These are phyloP conservation scores for Triangularia verruculosa DNA, from an alignment of 2,329 filamentous ascomycete genomes.

Conservation along the genomic window DNA sequence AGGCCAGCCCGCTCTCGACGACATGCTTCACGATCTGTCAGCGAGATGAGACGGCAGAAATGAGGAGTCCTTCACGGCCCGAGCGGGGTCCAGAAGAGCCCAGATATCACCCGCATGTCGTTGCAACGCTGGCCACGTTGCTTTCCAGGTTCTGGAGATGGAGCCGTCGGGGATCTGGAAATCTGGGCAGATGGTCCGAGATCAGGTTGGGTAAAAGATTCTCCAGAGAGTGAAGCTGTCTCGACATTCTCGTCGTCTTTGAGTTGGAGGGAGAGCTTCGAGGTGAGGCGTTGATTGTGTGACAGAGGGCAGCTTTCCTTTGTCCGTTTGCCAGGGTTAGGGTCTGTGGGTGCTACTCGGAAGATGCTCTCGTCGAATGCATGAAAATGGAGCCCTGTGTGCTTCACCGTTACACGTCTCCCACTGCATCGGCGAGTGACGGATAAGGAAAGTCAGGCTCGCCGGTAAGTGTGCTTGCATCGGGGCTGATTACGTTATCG, in stretches of 20 bases:
- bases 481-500: constrained; percentile 1
- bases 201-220: not conserved
- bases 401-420: not conserved
- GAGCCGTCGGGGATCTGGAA: not conserved
- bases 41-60: not conserved
- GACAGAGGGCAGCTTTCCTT: no score
- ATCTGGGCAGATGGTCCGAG: not conserved
- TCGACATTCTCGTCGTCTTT: not conserved
- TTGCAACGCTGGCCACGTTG: constrained; percentile 9
- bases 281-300: no score
- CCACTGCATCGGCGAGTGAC: not conserved
- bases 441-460: not conserved
- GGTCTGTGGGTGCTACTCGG: not conserved
- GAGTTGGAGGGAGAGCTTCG: no score
- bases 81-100: not conserved
- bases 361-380: not conserved
- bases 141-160: not conserved
- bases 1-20: not conserved
- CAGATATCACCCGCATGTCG: constrained; percentile 6
- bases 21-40: not conserved
- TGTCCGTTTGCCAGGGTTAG: not conserved
- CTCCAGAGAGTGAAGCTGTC: not conserved
- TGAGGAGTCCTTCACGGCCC: not conserved
- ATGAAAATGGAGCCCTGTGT: not conserved
- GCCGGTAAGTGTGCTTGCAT: constrained; percentile 1